Evolutionary conservation across 2,329 filamentous ascomycete genomes (phyloP).

Genomic region (Xylariaceae sp.): DNA sequence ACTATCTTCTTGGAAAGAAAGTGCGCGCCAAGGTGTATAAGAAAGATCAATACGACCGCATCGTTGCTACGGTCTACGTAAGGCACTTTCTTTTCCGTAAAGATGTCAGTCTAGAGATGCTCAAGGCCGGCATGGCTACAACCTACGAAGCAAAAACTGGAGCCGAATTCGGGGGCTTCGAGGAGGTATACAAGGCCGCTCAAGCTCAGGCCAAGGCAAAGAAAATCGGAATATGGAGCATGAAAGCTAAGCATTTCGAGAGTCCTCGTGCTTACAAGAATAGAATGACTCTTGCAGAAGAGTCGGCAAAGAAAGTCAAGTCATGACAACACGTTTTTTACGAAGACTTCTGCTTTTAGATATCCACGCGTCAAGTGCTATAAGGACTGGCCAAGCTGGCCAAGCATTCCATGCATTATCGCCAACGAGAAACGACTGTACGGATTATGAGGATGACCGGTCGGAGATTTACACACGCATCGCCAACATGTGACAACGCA

Average conservation of each 20-base stretch:
- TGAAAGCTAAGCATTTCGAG: conserved; percentile 60
- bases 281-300: conserved; percentile 36
- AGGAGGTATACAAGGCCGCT: conserved; percentile 58
- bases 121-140: conserved; percentile 77
- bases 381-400: neutral
- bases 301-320: conserved; percentile 21
- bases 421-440: conserved; percentile 1
- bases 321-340: conserved; percentile 3
- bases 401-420: neutral
- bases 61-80: conserved; percentile 80
- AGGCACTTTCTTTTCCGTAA: conserved; percentile 62
- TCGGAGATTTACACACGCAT: neutral
- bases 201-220: conserved; percentile 61
- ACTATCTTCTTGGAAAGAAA: conserved; percentile 63
- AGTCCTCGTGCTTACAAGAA: conserved; percentile 86
- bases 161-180: conserved; percentile 75
- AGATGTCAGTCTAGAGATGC: conserved; percentile 87
- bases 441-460: neutral
- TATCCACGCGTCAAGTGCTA: neutral
- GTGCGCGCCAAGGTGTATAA: conserved; percentile 80
- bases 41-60: conserved; percentile 85
- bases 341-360: neutral
- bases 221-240: conserved; percentile 70
- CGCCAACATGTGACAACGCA: neutral
- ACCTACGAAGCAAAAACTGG: conserved; percentile 91